Conservation (phyloP, 1,284 basidiomycete genomes). For the Ceratobasidium sp. region DNA sequence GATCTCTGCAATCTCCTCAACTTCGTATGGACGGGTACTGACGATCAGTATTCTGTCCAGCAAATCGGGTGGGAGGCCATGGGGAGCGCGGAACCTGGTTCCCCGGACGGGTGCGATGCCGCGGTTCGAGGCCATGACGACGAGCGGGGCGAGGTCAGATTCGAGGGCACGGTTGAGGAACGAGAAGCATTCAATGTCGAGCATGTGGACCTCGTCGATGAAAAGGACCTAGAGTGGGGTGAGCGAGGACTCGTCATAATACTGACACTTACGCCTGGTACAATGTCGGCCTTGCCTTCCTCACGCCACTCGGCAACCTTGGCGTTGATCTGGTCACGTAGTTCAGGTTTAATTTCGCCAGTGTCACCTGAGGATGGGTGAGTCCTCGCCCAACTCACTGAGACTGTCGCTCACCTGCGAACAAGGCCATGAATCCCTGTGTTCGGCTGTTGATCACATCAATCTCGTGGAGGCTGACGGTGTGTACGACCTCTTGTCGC, state of each 20-base stretch:
- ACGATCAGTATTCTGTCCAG: slow-evolving; percentile 96
- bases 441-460: slow-evolving; percentile 99
- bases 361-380: slow-evolving; percentile 74
- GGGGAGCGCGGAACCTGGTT: slow-evolving; percentile 92
- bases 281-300: slow-evolving; percentile 98
- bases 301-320: slow-evolving; percentile 98
- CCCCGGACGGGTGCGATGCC: slow-evolving; percentile 95
- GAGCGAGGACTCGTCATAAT: slow-evolving; percentile 18
- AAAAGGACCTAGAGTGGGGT: slow-evolving; percentile 70
- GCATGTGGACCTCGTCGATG: slow-evolving; percentile 98
- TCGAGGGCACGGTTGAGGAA: slow-evolving; percentile 97
- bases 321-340: slow-evolving; percentile 94
- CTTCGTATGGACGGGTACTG: slow-evolving; percentile 86
- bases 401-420: slow-evolving; percentile 54
- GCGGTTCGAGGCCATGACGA: slow-evolving; percentile 98
- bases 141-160: slow-evolving; percentile 89
- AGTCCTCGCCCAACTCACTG: slow-evolving; percentile 66
- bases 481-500: slow-evolving; percentile 95
- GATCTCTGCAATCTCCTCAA: slow-evolving; percentile 88
- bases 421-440: slow-evolving; percentile 77
- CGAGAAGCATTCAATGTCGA: slow-evolving; percentile 99
- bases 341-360: slow-evolving; percentile 97
- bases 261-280: slow-evolving; percentile 78
- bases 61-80: slow-evolving; percentile 93
- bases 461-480: slow-evolving; percentile 97